These are phyloP conservation scores for Delphinella strobiligena DNA, from an alignment of 2,329 filamentous ascomycete species.

Conservation along the genomic window DNA sequence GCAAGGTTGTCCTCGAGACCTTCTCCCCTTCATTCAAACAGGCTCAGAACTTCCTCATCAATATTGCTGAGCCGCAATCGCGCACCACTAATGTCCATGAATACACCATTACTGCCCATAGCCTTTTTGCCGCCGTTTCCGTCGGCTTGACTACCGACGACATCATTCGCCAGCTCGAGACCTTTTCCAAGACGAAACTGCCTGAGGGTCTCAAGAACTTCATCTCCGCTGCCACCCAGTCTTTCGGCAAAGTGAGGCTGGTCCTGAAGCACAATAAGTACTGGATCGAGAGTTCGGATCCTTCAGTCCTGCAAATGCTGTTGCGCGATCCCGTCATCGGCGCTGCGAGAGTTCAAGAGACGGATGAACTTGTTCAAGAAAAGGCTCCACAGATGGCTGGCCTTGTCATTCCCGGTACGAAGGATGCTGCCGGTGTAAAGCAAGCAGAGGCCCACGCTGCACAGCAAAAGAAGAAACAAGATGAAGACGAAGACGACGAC, in stretches of 20 bases:
- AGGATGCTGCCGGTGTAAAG: slow-evolving; percentile 77
- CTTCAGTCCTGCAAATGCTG: slow-evolving; percentile 73
- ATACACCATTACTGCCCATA: slow-evolving; percentile 83
- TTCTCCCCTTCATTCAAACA: slow-evolving; percentile 79
- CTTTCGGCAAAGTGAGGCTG: slow-evolving; percentile 90
- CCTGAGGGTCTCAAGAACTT: slow-evolving; percentile 71
- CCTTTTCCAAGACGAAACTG: slow-evolving; percentile 77
- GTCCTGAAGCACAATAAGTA: slow-evolving; percentile 92
- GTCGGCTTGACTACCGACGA: slow-evolving; percentile 83
- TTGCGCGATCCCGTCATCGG: slow-evolving; percentile 75
- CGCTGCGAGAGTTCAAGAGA: slow-evolving; percentile 60
- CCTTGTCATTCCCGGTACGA: slow-evolving; percentile 87
- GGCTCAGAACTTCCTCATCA: slow-evolving; percentile 89
- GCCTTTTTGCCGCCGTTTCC: slow-evolving; percentile 87
- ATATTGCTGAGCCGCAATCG: slow-evolving; percentile 85
- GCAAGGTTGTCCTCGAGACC: slow-evolving; percentile 83
- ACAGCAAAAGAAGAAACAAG: slow-evolving; percentile 29
- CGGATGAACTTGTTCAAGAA: slow-evolving; percentile 62
- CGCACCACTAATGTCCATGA: slow-evolving; percentile 87
- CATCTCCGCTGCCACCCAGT: slow-evolving; percentile 71
- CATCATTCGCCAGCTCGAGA: slow-evolving; percentile 79
- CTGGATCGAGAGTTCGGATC: slow-evolving; percentile 84
- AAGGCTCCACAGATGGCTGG: slow-evolving; percentile 76
- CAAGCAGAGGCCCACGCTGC: slow-evolving; percentile 48
- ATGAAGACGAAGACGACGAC: slow-evolving; percentile 38